Evolutionary conservation across 2,329 filamentous ascomycete species (phyloP).

Genomic region (Colletotrichum lupini): DNA sequence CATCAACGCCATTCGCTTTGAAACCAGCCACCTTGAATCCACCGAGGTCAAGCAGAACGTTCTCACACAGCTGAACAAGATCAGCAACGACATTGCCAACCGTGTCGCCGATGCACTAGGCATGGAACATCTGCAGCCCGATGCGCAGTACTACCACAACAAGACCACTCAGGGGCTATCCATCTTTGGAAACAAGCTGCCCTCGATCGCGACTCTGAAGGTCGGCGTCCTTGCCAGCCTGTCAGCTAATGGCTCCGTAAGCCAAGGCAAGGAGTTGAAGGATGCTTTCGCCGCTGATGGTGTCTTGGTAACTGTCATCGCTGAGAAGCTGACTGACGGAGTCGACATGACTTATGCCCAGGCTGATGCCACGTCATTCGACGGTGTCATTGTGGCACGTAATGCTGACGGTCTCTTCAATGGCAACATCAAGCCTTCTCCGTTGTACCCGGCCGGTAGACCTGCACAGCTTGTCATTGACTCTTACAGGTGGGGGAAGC

Average conservation of each 20-base stretch:
- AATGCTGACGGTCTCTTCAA: constrained; percentile 65
- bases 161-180: constrained; percentile 73
- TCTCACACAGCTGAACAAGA: constrained; percentile 74
- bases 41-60: constrained; percentile 71
- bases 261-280: constrained; percentile 62
- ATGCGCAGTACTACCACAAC: constrained; percentile 74
- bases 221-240: constrained; percentile 70
- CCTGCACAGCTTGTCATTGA: constrained; percentile 72
- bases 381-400: constrained; percentile 69
- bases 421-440: constrained; percentile 49
- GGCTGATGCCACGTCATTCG: constrained; percentile 71
- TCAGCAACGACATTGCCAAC: constrained; percentile 74
- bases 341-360: constrained; percentile 74
- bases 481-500: constrained; percentile 77
- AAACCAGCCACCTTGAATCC: constrained; percentile 70
- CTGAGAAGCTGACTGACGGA: constrained; percentile 63
- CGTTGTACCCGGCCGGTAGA: constrained; percentile 72
- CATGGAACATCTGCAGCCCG: constrained; percentile 66
- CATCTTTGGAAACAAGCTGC: constrained; percentile 67
- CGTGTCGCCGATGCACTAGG: constrained; percentile 74
- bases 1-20: constrained; percentile 79
- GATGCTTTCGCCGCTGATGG: constrained; percentile 59
- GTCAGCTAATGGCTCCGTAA: constrained; percentile 53
- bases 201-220: constrained; percentile 70
- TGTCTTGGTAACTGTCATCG: constrained; percentile 69